phyloP scores from a whole-genome alignment of 2,329 filamentous ascomycete genomes.

The Phialophora chinensis region DNA sequence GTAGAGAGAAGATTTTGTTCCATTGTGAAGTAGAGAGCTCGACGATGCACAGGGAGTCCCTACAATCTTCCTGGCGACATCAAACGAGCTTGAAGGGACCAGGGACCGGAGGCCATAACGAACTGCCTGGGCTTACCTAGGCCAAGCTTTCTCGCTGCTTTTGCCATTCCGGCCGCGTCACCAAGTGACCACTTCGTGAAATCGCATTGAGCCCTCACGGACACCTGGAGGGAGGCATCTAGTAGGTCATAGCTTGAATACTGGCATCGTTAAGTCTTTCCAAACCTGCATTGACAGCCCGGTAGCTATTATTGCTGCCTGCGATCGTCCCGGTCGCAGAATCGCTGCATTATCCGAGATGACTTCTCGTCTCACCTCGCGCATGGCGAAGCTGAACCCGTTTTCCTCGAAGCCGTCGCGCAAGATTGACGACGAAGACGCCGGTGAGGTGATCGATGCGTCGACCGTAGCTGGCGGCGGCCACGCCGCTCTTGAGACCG shows the following conservation, averaged over 20 bases:
- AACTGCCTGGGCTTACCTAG: slow-evolving; percentile 5
- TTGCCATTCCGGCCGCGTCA: slow-evolving; percentile 4
- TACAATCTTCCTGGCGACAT: not conserved
- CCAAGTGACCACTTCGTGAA: not conserved
- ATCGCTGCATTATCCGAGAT: not conserved
- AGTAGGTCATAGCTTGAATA: not conserved
- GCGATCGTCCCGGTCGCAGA: not conserved
- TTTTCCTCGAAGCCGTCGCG: slow-evolving; percentile 28
- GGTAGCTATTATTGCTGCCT: not conserved
- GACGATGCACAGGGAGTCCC: not conserved
- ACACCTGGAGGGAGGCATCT: not conserved
- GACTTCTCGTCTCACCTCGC: slow-evolving; percentile 25
- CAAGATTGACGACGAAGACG: slow-evolving; percentile 37
- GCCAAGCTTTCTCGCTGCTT: slow-evolving; percentile 8
- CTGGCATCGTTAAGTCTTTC: not conserved
- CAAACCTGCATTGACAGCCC: not conserved
- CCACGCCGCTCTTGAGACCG: slow-evolving; percentile 27
- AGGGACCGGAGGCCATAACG: not conserved
- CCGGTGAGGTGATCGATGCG: slow-evolving; percentile 34
- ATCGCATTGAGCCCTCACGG: not conserved
- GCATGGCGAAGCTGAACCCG: slow-evolving; percentile 35
- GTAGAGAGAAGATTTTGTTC: not conserved
- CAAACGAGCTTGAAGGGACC: too few relatives aligned
- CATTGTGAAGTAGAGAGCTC: not conserved
- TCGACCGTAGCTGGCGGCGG: slow-evolving; percentile 37